These are phyloP conservation scores for Aureobasidium leucospermi DNA, from an alignment of 2,329 filamentous ascomycete species.

Conservation along the genomic window DNA sequence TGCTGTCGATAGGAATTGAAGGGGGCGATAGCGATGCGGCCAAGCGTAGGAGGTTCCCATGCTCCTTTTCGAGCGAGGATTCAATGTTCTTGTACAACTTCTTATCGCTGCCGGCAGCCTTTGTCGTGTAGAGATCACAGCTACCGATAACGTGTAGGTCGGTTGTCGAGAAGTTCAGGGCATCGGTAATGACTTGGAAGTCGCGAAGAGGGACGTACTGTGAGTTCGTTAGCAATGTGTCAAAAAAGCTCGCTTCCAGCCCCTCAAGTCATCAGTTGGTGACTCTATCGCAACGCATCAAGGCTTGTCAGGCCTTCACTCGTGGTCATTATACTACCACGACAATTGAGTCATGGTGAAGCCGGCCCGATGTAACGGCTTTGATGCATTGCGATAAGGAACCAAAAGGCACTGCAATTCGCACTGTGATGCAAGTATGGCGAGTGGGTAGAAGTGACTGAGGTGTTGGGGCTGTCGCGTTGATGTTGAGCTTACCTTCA, in stretches of 20 bases:
- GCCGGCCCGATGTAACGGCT: not conserved
- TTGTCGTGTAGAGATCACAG: constrained; percentile 96
- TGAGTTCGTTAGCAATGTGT: not conserved
- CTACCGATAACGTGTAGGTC: constrained; percentile 88
- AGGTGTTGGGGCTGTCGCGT: not conserved
- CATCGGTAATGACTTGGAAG: constrained; percentile 84
- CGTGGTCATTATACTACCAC: not conserved
- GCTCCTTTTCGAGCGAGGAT: constrained; percentile 80
- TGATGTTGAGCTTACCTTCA: constrained; percentile 14
- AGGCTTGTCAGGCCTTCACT: not conserved
- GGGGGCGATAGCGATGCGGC: constrained; percentile 83
- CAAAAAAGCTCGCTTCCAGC: not conserved
- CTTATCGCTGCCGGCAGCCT: constrained; percentile 90
- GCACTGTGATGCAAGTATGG: not conserved
- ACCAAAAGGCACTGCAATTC: not conserved
- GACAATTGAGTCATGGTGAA: not conserved
- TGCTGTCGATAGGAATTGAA: constrained; percentile 38
- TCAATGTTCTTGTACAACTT: constrained; percentile 96
- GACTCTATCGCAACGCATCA: not conserved
- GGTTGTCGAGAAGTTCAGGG: constrained; percentile 90
- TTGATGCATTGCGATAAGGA: not conserved
- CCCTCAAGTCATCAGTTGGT: not conserved
- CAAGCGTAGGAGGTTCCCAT: constrained; percentile 78
- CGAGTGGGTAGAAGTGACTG: not conserved
- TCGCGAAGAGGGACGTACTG: constrained; percentile 89